These are phyloP conservation scores for Hyaloperonospora arabidopsidis DNA, from an alignment of 352 stramenopile genomes.

Conservation along the genomic window DNA sequence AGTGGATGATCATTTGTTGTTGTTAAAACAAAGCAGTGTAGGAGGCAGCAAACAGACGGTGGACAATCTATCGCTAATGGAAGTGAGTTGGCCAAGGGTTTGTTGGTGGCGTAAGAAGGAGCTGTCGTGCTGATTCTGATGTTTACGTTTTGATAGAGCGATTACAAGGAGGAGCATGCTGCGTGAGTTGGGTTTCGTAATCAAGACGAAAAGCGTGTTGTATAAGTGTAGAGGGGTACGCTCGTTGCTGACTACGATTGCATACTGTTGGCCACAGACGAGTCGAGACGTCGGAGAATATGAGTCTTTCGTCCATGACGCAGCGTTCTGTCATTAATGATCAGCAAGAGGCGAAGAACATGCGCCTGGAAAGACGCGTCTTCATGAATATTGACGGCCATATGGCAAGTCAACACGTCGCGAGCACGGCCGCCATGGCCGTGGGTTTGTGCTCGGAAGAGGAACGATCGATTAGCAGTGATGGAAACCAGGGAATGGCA, in stretches of 20 bases:
- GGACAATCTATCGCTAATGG: neutral
- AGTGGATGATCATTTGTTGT: too few relatives aligned
- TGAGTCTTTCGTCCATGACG: conserved; percentile 21
- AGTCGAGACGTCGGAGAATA: conserved; percentile 27
- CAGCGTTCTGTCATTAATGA: conserved; percentile 7
- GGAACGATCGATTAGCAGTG: neutral
- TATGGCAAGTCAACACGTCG: neutral
- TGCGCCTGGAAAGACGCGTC: neutral
- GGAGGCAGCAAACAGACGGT: too few relatives aligned
- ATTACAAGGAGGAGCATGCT: conserved; percentile 3
- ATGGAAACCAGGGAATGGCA: neutral
- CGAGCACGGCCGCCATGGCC: neutral
- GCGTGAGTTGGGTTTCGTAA: conserved; percentile 13
- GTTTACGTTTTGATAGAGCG: conserved; percentile 7
- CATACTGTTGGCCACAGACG: conserved; percentile 14
- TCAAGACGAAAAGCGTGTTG: neutral
- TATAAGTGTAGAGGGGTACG: conserved; percentile 1
- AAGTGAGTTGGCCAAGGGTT: conserved; percentile 5
- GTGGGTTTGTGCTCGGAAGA: conserved; percentile 1
- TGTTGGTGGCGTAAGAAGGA: neutral
- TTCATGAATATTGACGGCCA: conserved; percentile 1
- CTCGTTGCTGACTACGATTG: conserved; percentile 3
- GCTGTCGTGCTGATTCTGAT: conserved; percentile 5
- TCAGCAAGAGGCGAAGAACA: conserved; percentile 3
- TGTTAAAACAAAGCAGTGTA: too few relatives aligned